Evolutionary conservation across 2,329 filamentous ascomycete species (phyloP).

Genomic region (Metarhizium guizhouense): DNA sequence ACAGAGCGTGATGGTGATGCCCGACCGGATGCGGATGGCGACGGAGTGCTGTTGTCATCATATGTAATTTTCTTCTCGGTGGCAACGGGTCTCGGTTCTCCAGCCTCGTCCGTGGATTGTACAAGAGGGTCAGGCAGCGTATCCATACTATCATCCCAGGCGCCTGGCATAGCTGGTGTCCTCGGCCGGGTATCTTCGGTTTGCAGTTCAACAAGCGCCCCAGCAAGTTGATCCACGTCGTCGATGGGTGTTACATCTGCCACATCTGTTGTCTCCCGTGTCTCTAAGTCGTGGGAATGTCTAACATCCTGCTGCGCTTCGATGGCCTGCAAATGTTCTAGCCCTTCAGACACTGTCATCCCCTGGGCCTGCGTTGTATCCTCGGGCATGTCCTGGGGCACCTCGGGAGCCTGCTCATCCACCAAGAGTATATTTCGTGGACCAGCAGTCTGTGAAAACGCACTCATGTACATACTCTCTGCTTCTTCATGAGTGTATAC

Average conservation of each 20-base stretch:
- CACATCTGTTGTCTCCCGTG: background rate
- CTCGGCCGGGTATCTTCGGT: background rate
- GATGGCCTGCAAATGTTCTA: background rate
- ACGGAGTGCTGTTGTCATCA: slow-evolving; percentile 15
- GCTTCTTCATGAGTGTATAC: slow-evolving; percentile 73
- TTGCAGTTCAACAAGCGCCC: background rate
- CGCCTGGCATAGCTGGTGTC: slow-evolving; percentile 37
- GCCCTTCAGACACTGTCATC: background rate
- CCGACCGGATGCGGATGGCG: slow-evolving; percentile 20
- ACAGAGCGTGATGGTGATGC: slow-evolving; percentile 9
- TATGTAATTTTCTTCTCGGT: slow-evolving; percentile 1
- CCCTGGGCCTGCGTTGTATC: background rate
- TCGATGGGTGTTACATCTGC: background rate
- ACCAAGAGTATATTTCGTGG: background rate
- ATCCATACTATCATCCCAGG: slow-evolving; percentile 32
- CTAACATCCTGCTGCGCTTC: background rate
- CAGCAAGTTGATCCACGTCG: background rate
- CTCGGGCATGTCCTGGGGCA: background rate
- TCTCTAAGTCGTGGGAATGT: background rate
- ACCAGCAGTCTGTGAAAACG: slow-evolving; percentile 43
- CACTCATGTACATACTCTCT: slow-evolving; percentile 81
- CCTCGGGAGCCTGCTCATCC: background rate
- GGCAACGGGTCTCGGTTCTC: background rate
- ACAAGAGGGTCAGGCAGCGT: background rate
- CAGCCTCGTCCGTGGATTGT: background rate